Evolutionary conservation across 177 flowering plant species (phyloP).

Genomic region (Vitis hybrid): DNA sequence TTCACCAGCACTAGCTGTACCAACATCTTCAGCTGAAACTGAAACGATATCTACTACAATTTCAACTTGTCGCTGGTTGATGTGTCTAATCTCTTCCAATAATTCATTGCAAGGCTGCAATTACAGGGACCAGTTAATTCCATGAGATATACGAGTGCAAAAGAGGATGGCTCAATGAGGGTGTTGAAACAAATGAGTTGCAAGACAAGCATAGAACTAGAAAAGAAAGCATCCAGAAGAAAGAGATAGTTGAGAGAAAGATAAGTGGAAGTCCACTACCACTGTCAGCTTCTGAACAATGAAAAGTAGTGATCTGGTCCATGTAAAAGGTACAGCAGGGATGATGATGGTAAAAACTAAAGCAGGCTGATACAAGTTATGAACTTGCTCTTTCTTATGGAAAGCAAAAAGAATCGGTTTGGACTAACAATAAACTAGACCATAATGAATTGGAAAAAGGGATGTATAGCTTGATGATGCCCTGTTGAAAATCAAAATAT

Average conservation of each 20-base stretch:
- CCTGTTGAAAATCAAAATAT: too few species aligned
- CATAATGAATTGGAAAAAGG: too few species aligned
- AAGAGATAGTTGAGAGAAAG: not conserved
- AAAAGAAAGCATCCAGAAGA: not conserved
- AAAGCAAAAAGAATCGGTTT: too few species aligned
- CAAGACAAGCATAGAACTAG: not conserved
- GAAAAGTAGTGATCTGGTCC: not conserved
- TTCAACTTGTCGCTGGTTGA: not conserved
- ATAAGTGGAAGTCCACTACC: not conserved
- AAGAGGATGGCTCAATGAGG: not conserved
- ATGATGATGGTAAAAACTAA: too few species aligned
- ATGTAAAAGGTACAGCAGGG: not conserved
- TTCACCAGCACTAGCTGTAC: not conserved
- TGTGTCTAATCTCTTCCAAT: not conserved
- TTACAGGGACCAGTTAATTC: not conserved
- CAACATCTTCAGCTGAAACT: not conserved
- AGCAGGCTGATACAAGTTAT: too few species aligned
- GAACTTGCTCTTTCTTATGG: too few species aligned
- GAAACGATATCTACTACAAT: not conserved
- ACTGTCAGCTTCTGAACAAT: not conserved
- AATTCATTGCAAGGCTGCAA: not conserved
- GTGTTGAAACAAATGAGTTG: not conserved
- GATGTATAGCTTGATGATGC: too few species aligned
- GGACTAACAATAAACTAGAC: too few species aligned
- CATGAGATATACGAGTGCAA: not conserved